Percentiles rank a stretch among this genome's conserved stretches.
Conservation (phyloP, 805 yeast genomes). For the Yarrowia hollandica region DNA sequence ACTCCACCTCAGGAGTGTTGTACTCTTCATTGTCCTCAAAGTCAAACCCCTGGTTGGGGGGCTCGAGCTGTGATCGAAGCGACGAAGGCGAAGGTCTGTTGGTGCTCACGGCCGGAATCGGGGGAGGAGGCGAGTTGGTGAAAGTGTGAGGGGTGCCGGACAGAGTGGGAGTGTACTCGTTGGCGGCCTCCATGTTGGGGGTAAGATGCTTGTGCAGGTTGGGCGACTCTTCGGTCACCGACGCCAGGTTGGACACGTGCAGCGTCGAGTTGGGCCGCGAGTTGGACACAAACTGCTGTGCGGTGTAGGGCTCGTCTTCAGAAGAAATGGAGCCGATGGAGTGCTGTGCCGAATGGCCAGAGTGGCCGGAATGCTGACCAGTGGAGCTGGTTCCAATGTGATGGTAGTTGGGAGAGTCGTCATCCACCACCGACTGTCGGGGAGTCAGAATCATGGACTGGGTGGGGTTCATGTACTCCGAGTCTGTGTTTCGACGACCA, state of each 20-base stretch:
- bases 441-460: slow-evolving; percentile 36
- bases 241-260: slow-evolving; percentile 13
- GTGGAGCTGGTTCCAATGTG: slow-evolving; percentile 15
- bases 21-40: slow-evolving; percentile 9
- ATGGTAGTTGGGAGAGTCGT: slow-evolving; percentile 38
- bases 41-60: slow-evolving; percentile 19
- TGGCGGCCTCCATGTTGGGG: slow-evolving; percentile 13
- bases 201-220: slow-evolving; percentile 16
- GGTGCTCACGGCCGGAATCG: slow-evolving; percentile 21
- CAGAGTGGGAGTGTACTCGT: slow-evolving; percentile 22
- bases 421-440: slow-evolving; percentile 35
- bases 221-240: slow-evolving; percentile 15
- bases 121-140: slow-evolving; percentile 18
- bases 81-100: slow-evolving; percentile 22
- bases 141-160: not conserved
- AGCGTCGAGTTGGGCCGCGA: slow-evolving; percentile 22
- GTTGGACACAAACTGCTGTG: slow-evolving; percentile 15
- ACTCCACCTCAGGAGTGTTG: slow-evolving; percentile 23
- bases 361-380: slow-evolving; percentile 7
- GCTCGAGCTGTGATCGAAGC: slow-evolving; percentile 3
- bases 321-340: slow-evolving; percentile 23
- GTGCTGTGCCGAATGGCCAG: slow-evolving; percentile 7
- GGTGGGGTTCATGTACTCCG: slow-evolving; percentile 37
- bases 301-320: slow-evolving; percentile 16
- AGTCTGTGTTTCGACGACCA: slow-evolving; percentile 29